Conservation (phyloP, 805 yeast genomes). For the Saccharomycopsis sp. region DNA sequence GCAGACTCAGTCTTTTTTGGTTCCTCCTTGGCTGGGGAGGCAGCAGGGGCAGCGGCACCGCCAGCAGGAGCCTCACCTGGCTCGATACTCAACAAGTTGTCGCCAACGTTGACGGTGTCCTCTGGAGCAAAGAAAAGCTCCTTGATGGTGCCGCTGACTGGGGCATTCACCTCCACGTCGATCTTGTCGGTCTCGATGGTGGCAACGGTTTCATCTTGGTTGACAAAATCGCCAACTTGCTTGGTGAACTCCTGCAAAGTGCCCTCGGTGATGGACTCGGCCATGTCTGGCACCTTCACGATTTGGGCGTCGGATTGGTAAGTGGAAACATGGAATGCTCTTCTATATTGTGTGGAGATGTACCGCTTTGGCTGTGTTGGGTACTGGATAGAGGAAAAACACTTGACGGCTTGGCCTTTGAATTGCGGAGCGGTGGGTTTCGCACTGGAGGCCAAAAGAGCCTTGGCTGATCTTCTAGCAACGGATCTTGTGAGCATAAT, state of each 20-base stretch:
- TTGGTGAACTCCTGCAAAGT: constrained; percentile 65
- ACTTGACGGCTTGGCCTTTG: too few relatives aligned
- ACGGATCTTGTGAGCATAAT: too few relatives aligned
- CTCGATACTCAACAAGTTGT: constrained; percentile 80
- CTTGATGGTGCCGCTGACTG: constrained; percentile 80
- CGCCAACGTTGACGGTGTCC: constrained; percentile 94
- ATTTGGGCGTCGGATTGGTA: constrained; percentile 33
- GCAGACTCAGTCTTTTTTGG: constrained; percentile 23
- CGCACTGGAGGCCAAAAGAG: too few relatives aligned
- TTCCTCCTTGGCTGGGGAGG: constrained; percentile 28
- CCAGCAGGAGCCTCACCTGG: constrained; percentile 63
- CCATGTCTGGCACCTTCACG: constrained; percentile 96
- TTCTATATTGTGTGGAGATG: too few relatives aligned
- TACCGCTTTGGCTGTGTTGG: too few relatives aligned
- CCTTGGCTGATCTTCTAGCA: too few relatives aligned
- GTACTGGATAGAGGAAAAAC: too few relatives aligned
- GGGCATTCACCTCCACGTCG: constrained; percentile 94
- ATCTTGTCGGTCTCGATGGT: constrained; percentile 98
- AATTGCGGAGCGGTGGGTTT: too few relatives aligned
- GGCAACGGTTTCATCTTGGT: constrained; percentile 82
- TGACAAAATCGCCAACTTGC: constrained; percentile 81
- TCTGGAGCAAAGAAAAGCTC: constrained; percentile 78
- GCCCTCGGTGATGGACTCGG: constrained; percentile 97
- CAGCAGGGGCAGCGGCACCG: constrained; percentile 31
- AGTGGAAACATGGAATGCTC: constrained; percentile 20